Conservation (phyloP, 345 rosid genomes). For the Litchi chinensis region DNA sequence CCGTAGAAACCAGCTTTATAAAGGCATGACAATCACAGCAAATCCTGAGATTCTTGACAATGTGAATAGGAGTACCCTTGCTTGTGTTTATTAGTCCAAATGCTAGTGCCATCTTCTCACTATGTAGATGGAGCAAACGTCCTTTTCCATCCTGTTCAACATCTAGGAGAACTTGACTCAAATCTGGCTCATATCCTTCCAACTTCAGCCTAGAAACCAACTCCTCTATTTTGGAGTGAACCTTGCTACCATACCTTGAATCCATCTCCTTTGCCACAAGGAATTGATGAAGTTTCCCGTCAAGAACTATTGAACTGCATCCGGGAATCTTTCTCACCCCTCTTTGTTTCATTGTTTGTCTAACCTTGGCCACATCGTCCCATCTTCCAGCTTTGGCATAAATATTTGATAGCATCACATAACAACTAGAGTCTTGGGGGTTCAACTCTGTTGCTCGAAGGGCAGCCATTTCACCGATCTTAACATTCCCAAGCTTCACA, state of each 20-base stretch:
- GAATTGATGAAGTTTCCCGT: constrained; percentile 28
- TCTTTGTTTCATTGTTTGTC: constrained; percentile 23
- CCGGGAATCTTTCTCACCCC: constrained; percentile 33
- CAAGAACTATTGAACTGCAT: constrained; percentile 30
- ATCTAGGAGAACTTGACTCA: constrained; percentile 21
- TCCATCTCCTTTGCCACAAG: constrained; percentile 24
- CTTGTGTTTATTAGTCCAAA: constrained; percentile 19
- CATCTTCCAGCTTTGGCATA: constrained; percentile 24
- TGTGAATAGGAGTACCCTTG: constrained; percentile 5
- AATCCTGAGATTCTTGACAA: constrained; percentile 17
- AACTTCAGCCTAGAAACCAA: constrained; percentile 14
- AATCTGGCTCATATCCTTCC: constrained; percentile 18
- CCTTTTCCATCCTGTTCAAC: constrained; percentile 35
- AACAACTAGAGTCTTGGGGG: constrained; percentile 29
- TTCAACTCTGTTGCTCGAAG: constrained; percentile 12
- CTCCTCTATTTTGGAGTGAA: constrained; percentile 9
- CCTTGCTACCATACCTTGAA: not conserved
- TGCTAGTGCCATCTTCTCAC: constrained; percentile 38
- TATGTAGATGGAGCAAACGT: constrained; percentile 29
- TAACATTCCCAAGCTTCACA: constrained; percentile 23
- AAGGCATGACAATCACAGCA: constrained; percentile 18
- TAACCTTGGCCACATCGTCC: constrained; percentile 27
- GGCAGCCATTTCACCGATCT: constrained; percentile 21
- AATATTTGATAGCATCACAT: constrained; percentile 24
- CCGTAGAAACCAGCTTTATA: constrained; percentile 11